A percentile compares a stretch with the other conserved stretches of the same genome.
These are phyloP conservation scores for Boletellus sp. DNA, from an alignment of 1,284 basidiomycete species.

Conservation along the genomic window DNA sequence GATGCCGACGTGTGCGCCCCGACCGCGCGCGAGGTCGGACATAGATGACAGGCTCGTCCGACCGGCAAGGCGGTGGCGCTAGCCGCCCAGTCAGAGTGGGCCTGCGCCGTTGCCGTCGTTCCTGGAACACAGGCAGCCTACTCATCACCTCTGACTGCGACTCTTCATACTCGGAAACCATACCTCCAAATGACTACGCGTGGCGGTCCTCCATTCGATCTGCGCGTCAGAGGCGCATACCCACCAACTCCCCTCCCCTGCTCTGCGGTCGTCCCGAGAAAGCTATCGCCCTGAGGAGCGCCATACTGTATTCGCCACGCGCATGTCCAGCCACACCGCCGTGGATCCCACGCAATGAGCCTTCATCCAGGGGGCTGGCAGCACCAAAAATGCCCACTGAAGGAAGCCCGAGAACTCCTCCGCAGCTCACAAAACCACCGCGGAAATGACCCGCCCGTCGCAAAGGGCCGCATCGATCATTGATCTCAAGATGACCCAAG, in stretches of 20 bases:
- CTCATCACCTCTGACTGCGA: not conserved
- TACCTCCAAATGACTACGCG: conserved; percentile 5
- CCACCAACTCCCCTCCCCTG: not conserved
- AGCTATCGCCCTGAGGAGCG: conserved; percentile 1
- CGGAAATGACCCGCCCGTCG: conserved; percentile 24
- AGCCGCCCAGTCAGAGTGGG: not conserved
- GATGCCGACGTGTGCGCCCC: conserved; percentile 7
- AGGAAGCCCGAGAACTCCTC: conserved; percentile 14
- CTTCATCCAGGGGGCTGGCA: conserved; percentile 4
- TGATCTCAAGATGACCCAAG: conserved; percentile 15
- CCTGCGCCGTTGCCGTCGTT: conserved; percentile 1
- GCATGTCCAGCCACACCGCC: conserved; percentile 6
- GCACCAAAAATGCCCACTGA: conserved; percentile 7
- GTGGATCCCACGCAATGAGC: conserved; percentile 3
- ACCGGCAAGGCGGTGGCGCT: conserved; percentile 21
- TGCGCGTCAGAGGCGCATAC: conserved; percentile 1
- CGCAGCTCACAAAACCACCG: conserved; percentile 7
- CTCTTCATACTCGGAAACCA: conserved; percentile 3
- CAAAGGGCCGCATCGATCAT: conserved; percentile 18
- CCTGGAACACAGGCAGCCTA: conserved; percentile 5
- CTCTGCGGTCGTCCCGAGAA: not conserved
- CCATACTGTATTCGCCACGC: not conserved
- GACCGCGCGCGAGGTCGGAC: conserved; percentile 7
- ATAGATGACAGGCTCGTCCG: conserved; percentile 13
- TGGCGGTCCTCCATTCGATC: conserved; percentile 5